Conservation (phyloP, 2,329 filamentous ascomycete genomes). For the Chaetomium sp. region DNA sequence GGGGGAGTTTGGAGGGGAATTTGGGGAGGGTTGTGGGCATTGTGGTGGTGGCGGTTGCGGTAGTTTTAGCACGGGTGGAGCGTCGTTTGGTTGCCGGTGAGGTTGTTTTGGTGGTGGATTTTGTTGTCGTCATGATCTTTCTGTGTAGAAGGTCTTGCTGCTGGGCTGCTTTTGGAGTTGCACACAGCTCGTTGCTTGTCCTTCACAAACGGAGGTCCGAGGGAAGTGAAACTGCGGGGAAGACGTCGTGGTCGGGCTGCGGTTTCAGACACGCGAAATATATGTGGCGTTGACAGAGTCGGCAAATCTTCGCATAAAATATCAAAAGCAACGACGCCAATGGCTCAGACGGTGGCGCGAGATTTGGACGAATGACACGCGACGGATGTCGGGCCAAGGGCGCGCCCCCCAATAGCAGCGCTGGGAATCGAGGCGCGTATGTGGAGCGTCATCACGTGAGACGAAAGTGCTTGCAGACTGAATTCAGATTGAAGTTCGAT, state of each 20-base stretch:
- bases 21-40: neutral
- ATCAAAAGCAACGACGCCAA: neutral
- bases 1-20: neutral
- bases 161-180: too few species aligned
- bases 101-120: neutral
- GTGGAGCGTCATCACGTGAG: slow-evolving; percentile 17
- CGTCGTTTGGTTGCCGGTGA: neutral
- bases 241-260: too few species aligned
- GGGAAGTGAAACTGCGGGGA: too few species aligned
- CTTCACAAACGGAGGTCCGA: too few species aligned
- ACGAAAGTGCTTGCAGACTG: neutral
- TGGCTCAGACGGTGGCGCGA: neutral
- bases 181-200: too few species aligned
- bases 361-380: neutral
- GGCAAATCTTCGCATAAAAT: neutral
- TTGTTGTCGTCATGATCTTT: neutral
- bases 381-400: slow-evolving; percentile 15
- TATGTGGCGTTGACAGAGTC: too few species aligned
- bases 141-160: too few species aligned
- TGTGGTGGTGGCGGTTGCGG: neutral
- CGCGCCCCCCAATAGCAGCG: slow-evolving; percentile 4
- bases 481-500: too few species aligned
- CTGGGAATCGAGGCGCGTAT: slow-evolving; percentile 8
- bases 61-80: neutral
- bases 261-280: too few species aligned